These are phyloP conservation scores for Kwoniella sp. DNA, from an alignment of 768 basidiomycete species.

Conservation along the genomic window DNA sequence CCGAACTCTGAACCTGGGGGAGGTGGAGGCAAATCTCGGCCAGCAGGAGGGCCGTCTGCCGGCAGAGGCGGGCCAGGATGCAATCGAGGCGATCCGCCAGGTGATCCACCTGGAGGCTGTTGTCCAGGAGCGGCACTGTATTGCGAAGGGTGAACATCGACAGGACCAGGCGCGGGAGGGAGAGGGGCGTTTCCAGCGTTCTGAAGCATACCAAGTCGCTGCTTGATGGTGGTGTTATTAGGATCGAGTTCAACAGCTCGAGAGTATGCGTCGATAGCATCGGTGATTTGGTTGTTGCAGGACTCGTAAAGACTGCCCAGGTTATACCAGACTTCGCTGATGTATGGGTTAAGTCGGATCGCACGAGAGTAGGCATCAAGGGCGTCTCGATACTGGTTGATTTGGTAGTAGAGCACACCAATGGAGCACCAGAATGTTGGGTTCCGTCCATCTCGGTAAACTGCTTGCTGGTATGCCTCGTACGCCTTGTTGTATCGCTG, in stretches of 20 bases:
- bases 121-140: slow-evolving; percentile 59
- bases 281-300: slow-evolving; percentile 98
- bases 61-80: slow-evolving; percentile 36
- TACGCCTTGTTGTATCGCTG: slow-evolving; percentile 99
- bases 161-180: slow-evolving; percentile 83
- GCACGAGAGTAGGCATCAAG: slow-evolving; percentile 98
- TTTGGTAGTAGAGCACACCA: slow-evolving; percentile 98
- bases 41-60: slow-evolving; percentile 24
- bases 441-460: slow-evolving; percentile 97
- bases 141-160: slow-evolving; percentile 94
- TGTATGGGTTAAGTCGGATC: slow-evolving; percentile 98
- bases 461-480: slow-evolving; percentile 98
- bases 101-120: slow-evolving; percentile 20
- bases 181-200: slow-evolving; percentile 76
- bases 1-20: slow-evolving; percentile 41
- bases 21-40: slow-evolving; percentile 49
- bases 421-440: slow-evolving; percentile 99
- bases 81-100: slow-evolving; percentile 33
- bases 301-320: slow-evolving; percentile 94
- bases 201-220: slow-evolving; percentile 75
- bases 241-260: slow-evolving; percentile 94
- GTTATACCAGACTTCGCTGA: slow-evolving; percentile 93
- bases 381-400: slow-evolving; percentile 98
- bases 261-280: slow-evolving; percentile 97
- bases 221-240: slow-evolving; percentile 75